Percentiles rank a stretch among this genome's conserved stretches.
Evolutionary conservation across 768 basidiomycete species (phyloP).

Genomic region (Lactifluus subvellereus): DNA sequence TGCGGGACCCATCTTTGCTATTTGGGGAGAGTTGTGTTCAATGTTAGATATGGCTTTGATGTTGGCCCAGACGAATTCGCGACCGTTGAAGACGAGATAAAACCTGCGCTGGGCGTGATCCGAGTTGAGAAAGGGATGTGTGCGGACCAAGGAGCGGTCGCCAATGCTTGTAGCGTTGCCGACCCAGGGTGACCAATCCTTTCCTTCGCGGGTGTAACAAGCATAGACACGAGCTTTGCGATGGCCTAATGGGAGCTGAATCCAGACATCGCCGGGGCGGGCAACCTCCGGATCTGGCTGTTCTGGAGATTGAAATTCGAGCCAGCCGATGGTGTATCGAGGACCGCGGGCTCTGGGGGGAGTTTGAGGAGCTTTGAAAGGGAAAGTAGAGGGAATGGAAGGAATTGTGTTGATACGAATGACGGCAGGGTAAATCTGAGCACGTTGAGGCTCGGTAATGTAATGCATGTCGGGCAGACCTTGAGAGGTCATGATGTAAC

Average conservation of each 20-base stretch:
- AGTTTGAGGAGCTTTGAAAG: slow-evolving; percentile 10
- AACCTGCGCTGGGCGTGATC: slow-evolving; percentile 19
- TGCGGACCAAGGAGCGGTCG: slow-evolving; percentile 2
- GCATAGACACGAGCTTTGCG: slow-evolving; percentile 20
- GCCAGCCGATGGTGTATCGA: slow-evolving; percentile 16
- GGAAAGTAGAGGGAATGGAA: slow-evolving; percentile 13
- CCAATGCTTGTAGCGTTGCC: not conserved
- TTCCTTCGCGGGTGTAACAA: slow-evolving; percentile 11
- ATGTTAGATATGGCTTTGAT: slow-evolving; percentile 12
- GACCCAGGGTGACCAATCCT: slow-evolving; percentile 17
- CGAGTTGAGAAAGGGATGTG: slow-evolving; percentile 13
- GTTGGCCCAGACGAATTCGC: slow-evolving; percentile 14
- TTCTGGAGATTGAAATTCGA: slow-evolving; percentile 18
- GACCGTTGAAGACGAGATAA: slow-evolving; percentile 16
- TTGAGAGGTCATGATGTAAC: not conserved
- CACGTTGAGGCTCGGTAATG: slow-evolving; percentile 15
- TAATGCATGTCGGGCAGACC: slow-evolving; percentile 14
- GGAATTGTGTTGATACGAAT: slow-evolving; percentile 6
- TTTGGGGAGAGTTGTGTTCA: not conserved
- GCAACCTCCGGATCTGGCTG: slow-evolving; percentile 18
- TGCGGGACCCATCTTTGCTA: slow-evolving; percentile 7
- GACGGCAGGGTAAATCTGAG: slow-evolving; percentile 12
- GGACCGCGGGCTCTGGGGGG: slow-evolving; percentile 10
- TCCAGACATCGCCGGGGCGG: slow-evolving; percentile 19
- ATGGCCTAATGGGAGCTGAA: slow-evolving; percentile 16